Evolutionary conservation across 2,329 filamentous ascomycete species (phyloP).

Genomic region (Xylariaceae sp.): DNA sequence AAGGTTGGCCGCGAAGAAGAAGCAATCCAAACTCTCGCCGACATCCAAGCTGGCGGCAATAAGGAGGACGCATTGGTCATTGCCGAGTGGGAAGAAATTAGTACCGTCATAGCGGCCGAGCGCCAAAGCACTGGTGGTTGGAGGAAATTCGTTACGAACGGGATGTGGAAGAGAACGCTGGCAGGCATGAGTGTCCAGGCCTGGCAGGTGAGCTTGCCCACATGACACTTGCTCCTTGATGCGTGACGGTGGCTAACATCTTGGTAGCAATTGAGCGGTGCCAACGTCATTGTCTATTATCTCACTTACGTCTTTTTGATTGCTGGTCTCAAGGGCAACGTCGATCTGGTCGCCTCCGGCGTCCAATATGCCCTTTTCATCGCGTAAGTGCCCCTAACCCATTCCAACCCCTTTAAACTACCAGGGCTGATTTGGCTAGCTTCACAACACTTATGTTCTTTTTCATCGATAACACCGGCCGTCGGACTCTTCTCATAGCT

Average conservation of each 20-base stretch:
- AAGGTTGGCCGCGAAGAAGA: conserved; percentile 58
- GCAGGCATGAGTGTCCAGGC: conserved; percentile 54
- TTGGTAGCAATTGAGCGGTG: conserved; percentile 45
- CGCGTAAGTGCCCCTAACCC: conserved; percentile 28
- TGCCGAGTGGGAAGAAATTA: conserved; percentile 54
- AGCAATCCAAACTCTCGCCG: conserved; percentile 48
- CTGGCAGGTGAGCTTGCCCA: conserved; percentile 42
- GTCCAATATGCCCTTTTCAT: conserved; percentile 54
- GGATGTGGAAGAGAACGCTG: conserved; percentile 57
- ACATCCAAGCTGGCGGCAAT: conserved; percentile 55
- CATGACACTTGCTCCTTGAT: conserved; percentile 11
- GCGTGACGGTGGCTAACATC: conserved; percentile 7
- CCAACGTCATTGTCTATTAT: conserved; percentile 55
- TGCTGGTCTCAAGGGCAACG: conserved; percentile 50
- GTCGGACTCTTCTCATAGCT: conserved; percentile 62
- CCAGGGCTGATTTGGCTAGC: conserved; percentile 20
- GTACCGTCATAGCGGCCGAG: conserved; percentile 38
- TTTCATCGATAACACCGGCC: conserved; percentile 52
- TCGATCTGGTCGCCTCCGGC: conserved; percentile 51
- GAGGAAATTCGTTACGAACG: conserved; percentile 39
- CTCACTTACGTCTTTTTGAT: conserved; percentile 59
- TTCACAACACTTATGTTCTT: conserved; percentile 48
- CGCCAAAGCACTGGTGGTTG: conserved; percentile 35
- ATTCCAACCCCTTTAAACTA: neutral
- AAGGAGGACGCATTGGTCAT: conserved; percentile 51